Evolutionary conservation across 2,329 filamentous ascomycete genomes (phyloP), one percentile per base, ranked within the genome.

Genomic region (Neopestalotiopsis rosae): DNA sequence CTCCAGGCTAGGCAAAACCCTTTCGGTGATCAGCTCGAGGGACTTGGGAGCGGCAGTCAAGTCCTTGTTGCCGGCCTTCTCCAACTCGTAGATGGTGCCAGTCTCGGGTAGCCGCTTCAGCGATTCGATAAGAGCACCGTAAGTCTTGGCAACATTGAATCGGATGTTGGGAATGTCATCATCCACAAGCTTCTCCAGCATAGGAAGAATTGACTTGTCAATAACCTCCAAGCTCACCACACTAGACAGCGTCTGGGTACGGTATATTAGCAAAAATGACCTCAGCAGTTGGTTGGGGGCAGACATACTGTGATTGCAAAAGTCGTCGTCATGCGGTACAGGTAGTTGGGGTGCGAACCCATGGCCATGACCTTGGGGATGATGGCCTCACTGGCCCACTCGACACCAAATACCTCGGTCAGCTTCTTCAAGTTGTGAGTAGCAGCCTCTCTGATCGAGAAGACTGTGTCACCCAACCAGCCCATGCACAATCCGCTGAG

Each of bases 321-420:
- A 85, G 95, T 98, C n/a, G 96, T 99, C 10, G 96, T 99, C 96
- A 99, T 99, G 80, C 96, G 90, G 88, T 99, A 99, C 66, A 99
- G 91, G 81, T 99, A 99, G 85, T 99, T 99, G 71, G 95, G 94
- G 81, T 99, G 96, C 79, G 94, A 93, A 70, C 96, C 96, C 96
- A 99, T 98, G 49, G 93, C 93, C 88, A 97, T 96, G 73, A 99
- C 96, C 86, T 98, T 98, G 70, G 96, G 96, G 75, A 99, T 97
- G 78, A 99, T 99, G 61, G 95, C 94, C 79, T 95, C 93, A 81
- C 92, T 97, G 58, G 96, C 95, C 96, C 96, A 99, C 72, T 97
- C 94, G 17, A 98, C 95, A 62, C 96, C 96, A 79, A 99, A 99
- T 0, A 99, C 96, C 82, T 99, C 96, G 7, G 96, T 98, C 70